phyloP scores from a whole-genome alignment of 2,329 filamentous ascomycete species.

The Teratosphaeriaceae sp. region DNA sequence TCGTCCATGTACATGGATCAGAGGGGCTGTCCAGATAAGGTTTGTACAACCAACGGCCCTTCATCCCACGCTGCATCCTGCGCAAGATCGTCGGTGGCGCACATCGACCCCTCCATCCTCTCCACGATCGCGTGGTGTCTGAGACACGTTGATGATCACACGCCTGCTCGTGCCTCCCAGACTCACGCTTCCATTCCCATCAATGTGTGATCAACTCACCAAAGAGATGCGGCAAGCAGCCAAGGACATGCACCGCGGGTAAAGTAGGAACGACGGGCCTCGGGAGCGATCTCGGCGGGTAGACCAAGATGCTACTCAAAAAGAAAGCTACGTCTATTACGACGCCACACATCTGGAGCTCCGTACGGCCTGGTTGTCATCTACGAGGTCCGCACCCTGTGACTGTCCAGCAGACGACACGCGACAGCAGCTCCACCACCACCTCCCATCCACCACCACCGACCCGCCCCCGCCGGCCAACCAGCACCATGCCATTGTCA shows the following conservation, averaged over 20 bases:
- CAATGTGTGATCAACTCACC: too few species aligned
- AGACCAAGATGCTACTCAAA: constrained; percentile 1
- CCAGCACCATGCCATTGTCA: constrained; percentile 9
- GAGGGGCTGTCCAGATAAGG: neutral
- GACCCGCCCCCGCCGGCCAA: neutral
- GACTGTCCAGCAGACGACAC: neutral
- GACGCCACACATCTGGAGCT: too few species aligned
- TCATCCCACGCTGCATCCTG: neutral
- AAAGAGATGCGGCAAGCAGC: too few species aligned
- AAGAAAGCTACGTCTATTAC: neutral
- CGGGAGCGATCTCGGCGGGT: neutral
- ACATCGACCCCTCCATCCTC: neutral
- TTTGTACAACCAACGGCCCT: neutral
- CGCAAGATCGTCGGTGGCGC: neutral
- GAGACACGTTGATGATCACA: too few species aligned
- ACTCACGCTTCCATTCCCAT: too few species aligned
- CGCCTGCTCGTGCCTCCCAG: too few species aligned
- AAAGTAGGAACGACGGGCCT: too few species aligned
- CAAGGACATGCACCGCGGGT: too few species aligned
- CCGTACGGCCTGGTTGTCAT: too few species aligned
- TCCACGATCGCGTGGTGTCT: too few species aligned
- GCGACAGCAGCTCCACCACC: neutral
- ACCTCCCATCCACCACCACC: neutral
- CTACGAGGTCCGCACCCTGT: too few species aligned
- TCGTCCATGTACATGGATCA: too few species aligned